Evolutionary conservation across 148 eudicot species (phyloP).

Genomic region (Cornus suecica): DNA sequence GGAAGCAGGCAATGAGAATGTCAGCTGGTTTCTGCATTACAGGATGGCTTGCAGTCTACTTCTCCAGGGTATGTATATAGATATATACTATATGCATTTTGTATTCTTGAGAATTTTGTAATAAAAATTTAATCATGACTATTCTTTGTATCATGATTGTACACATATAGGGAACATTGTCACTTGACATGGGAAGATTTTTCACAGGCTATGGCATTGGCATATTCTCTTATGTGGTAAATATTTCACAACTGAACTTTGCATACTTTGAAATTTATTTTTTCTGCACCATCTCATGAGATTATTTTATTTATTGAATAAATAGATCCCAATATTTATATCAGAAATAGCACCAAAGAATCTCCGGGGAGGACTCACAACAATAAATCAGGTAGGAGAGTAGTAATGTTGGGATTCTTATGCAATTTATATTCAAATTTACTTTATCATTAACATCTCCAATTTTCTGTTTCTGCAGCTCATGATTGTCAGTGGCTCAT

Average conservation of each 20-base stretch:
- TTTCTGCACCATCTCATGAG: not conserved
- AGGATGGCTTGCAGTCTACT: conserved; percentile 81
- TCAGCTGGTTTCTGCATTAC: conserved; percentile 59
- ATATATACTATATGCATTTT: not conserved
- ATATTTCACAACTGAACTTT: not conserved
- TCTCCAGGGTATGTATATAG: conserved; percentile 43
- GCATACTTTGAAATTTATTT: too few species aligned
- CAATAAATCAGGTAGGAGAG: conserved; percentile 67
- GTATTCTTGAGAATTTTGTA: not conserved
- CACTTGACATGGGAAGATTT: conserved; percentile 72
- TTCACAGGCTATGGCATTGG: conserved; percentile 82
- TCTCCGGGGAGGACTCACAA: conserved; percentile 77
- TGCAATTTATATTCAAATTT: not conserved
- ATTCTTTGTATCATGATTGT: not conserved
- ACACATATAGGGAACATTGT: conserved; percentile 45
- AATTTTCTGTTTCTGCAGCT: conserved; percentile 47
- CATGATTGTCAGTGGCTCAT: conserved; percentile 70
- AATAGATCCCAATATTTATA: conserved; percentile 70
- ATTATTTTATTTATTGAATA: not conserved
- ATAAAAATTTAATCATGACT: not conserved
- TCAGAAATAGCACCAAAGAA: conserved; percentile 84
- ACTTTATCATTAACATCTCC: not conserved
- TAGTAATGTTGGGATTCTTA: not conserved
- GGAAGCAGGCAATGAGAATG: conserved; percentile 73
- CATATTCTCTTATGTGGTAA: conserved; percentile 73